Base-by-base conservation (phyloP, 1,139 yeast species). In the Scheffersomyces parashehatae region DNA sequence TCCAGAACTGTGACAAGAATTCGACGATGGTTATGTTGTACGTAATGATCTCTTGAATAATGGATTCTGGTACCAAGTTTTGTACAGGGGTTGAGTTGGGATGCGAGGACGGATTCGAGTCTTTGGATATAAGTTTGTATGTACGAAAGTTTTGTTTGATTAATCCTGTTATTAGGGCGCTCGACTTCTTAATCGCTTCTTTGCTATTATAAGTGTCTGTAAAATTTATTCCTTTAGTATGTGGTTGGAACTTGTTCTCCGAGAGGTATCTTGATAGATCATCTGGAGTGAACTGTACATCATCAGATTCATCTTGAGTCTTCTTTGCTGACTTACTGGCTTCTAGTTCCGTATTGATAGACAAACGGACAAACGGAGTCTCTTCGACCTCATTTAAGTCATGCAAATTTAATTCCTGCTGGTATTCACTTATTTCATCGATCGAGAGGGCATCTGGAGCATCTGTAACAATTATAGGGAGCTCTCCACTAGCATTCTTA, bases 331-430 rank as follows among this genome's bases (percentile, higher is more conserved):
- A 31, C 35, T 31, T 31, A 8, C 26, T 20, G 11, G 35, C 35
- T 12, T 45, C 47, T 20, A 41, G 39, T 8, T 39, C 47, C 3
- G 62, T 49, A 37, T 77, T 78, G 39, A 86, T 67, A 49, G 81
- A 73, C 39, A 89, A 74, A 54, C 79, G 79, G 13, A 86, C 77
- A 51, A 79, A 83, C 41, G 79, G 81, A 4, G 80, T 71, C 3
- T 66, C 66, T 15, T 70, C 68, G 3, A 64, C 64, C 5, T 75
- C 77, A 42, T 82, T 82, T 45, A 88, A 70, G 57, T 90, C 97
- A 28, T 70, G 69, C 35, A 87, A 74, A 38, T 77, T 72, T 37
- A 86, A 64, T 51, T 85, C 91, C 16, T 73, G 68, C 44, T 57
- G 68, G 56, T 52, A 68, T 59, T 60, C 78, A 34, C 68, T 64